These are phyloP conservation scores for Hygrophorus pudorinus DNA, from an alignment of 768 basidiomycete genomes.

Conservation along the genomic window DNA sequence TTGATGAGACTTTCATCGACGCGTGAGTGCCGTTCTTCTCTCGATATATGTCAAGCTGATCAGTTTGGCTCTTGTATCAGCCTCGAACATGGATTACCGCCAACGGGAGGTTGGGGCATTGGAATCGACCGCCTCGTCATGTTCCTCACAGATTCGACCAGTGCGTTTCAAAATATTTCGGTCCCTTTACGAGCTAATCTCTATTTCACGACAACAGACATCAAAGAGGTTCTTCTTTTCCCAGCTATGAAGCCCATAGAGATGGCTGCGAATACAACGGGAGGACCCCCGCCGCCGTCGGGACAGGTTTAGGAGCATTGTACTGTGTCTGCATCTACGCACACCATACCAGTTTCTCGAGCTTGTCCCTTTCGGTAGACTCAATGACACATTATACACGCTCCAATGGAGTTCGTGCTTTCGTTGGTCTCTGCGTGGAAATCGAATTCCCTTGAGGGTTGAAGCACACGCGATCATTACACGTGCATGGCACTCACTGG, in stretches of 20 bases:
- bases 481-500: too few species aligned
- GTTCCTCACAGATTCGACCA: slow-evolving; percentile 97
- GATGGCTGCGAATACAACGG: background rate
- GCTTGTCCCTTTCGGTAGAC: too few species aligned
- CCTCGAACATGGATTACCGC: slow-evolving; percentile 94
- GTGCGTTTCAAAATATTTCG: slow-evolving; percentile 31
- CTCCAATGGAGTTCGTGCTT: too few species aligned
- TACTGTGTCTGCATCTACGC: too few species aligned
- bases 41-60: background rate
- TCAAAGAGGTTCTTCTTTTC: slow-evolving; percentile 96
- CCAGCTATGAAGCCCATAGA: slow-evolving; percentile 92
- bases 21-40: slow-evolving; percentile 49
- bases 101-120: slow-evolving; percentile 95
- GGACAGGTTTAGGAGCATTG: too few species aligned
- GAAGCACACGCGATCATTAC: too few species aligned
- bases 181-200: background rate
- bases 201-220: slow-evolving; percentile 39
- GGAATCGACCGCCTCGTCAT: slow-evolving; percentile 95
- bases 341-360: too few species aligned
- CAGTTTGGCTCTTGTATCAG: slow-evolving; percentile 26
- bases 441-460: too few species aligned
- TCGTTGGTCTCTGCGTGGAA: too few species aligned
- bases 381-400: too few species aligned
- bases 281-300: background rate
- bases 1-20: slow-evolving; percentile 93